Evolutionary conservation across 2,329 filamentous ascomycete genomes (phyloP).

Genomic region (Alternaria novae-zelandiae): DNA sequence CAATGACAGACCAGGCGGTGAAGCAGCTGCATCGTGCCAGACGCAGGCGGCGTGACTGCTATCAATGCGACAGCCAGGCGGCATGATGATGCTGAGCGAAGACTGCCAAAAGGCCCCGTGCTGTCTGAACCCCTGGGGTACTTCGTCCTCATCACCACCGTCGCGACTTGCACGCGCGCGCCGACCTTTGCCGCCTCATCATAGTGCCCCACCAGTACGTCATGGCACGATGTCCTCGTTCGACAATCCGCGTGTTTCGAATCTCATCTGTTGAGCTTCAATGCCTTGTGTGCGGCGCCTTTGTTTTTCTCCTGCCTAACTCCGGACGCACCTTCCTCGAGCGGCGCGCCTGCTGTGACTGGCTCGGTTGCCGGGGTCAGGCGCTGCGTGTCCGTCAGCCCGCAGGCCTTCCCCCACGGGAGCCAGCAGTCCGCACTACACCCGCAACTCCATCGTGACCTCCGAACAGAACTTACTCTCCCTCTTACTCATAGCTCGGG

Average conservation of each 20-base stretch:
- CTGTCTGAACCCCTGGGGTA: background rate
- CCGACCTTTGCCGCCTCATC: conserved; percentile 1
- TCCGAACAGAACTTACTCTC: background rate
- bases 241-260: background rate
- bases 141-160: background rate
- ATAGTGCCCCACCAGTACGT: conserved; percentile 7
- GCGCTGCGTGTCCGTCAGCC: conserved; percentile 11
- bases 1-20: conserved; percentile 16
- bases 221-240: background rate
- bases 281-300: conserved; percentile 12
- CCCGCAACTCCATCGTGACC: conserved; percentile 11
- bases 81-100: conserved; percentile 3
- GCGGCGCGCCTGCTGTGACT: conserved; percentile 18
- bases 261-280: conserved; percentile 11
- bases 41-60: background rate
- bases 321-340: conserved; percentile 7
- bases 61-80: background rate
- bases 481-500: background rate
- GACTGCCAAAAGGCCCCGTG: conserved; percentile 1
- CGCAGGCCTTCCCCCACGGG: conserved; percentile 6
- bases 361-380: conserved; percentile 24
- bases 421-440: background rate
- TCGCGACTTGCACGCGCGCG: conserved; percentile 10
- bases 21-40: conserved; percentile 13
- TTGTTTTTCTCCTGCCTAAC: conserved; percentile 11